Evolutionary conservation across 2,329 filamentous ascomycete genomes (phyloP), one percentile per base, ranked within the genome.

Genomic region (Diaporthe velutina): DNA sequence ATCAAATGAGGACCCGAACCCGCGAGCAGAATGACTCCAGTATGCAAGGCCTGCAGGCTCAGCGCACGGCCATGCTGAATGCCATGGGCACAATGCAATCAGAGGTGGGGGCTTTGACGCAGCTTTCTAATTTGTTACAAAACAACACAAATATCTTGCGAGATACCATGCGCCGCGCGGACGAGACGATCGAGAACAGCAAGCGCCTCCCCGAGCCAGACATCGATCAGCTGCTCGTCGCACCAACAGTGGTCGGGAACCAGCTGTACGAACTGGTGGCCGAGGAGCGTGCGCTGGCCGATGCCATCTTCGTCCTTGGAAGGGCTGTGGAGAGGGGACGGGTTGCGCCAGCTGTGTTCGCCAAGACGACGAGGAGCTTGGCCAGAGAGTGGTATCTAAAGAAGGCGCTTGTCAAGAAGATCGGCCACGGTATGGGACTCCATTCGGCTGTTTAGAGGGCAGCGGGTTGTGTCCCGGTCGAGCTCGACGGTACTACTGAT

Each of bases 201-300:
- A 89, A 91, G 73, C 87, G 87, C 22, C 91, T 94, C 66, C 88
- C 89, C 54, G 89, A 92, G 1, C 95, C 96, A 0, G 91, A 93
- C 64, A 93, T 98, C 66, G 97, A 99, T 82, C 95, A 98, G 75
- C 89, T 98, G 45, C 88, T 99, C 3, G 95, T 98, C n/a, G 95
- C 96, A 4, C 95, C 96, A 0, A 98, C 95, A 0, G 93, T 98
- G 1, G 97, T 98, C 6, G 95, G 94, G 0, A 96, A 96, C 78
- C 97, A 99, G 86, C 86, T 99, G 30, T 99, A 98, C 83, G 92
- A 93, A 64, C 87, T 97, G 2, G 94, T 96, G 38, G 95, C 95
- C 1, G 97, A 99, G 81, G 96, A 98, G 84, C 90, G 93, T 78
- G 95, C 94, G 3, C 90, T 98, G 64, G 93, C 93, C 42, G 96